phyloP scores from a whole-genome alignment of 2,329 filamentous ascomycete species.

The Furcasterigmium sp. region DNA sequence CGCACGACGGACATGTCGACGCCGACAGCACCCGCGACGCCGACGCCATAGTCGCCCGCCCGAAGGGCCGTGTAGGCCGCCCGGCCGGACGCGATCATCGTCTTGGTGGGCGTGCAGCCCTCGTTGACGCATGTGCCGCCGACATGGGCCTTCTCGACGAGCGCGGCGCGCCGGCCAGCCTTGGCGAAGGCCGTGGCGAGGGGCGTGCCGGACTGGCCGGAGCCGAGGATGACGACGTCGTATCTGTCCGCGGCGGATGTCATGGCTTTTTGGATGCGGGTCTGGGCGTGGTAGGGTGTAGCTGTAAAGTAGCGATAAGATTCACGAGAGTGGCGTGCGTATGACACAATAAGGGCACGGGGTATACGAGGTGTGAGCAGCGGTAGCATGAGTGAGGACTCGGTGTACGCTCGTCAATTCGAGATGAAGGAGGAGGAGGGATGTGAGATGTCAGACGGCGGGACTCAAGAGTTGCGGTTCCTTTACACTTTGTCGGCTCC shows the following conservation, averaged over 20 bases:
- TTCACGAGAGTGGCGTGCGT: too few relatives aligned
- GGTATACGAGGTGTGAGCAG: too few relatives aligned
- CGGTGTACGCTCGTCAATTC: too few relatives aligned
- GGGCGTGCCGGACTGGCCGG: slow-evolving; percentile 46
- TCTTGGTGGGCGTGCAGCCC: slow-evolving; percentile 53
- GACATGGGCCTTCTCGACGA: slow-evolving; percentile 42
- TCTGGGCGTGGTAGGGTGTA: too few relatives aligned
- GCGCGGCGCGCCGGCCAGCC: slow-evolving; percentile 34
- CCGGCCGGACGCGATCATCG: slow-evolving; percentile 47
- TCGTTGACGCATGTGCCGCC: slow-evolving; percentile 51
- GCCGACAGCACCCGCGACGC: slow-evolving; percentile 13
- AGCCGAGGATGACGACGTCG: slow-evolving; percentile 43
- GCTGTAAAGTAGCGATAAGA: too few relatives aligned
- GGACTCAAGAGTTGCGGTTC: too few relatives aligned
- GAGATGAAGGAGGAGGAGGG: too few relatives aligned
- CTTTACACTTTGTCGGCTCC: too few relatives aligned
- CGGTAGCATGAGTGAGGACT: too few relatives aligned
- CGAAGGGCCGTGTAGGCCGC: slow-evolving; percentile 39
- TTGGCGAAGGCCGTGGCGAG: slow-evolving; percentile 41
- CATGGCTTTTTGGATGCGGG: slow-evolving; percentile 8
- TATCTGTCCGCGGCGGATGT: slow-evolving; percentile 14
- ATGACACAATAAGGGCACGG: too few relatives aligned
- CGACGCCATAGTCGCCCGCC: slow-evolving; percentile 39
- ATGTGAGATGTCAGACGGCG: too few relatives aligned
- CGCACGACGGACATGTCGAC: slow-evolving; percentile 44